These are phyloP conservation scores for Psophocarpus tetragonolobus DNA, from an alignment of 306 rosid species.

Conservation along the genomic window DNA sequence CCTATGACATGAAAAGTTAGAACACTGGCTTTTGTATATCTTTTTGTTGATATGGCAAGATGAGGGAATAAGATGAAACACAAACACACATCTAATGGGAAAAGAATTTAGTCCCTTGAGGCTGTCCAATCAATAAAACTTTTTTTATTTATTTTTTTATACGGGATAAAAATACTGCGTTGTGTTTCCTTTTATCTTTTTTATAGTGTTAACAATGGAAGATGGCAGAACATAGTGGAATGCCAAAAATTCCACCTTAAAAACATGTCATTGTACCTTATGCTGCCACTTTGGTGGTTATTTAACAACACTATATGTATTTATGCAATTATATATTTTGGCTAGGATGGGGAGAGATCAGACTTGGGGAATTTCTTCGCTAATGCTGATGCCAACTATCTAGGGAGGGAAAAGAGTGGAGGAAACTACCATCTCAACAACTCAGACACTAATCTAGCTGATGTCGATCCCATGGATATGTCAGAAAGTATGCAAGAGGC, in stretches of 20 bases:
- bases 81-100: constrained; percentile 9
- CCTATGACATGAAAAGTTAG: too few relatives aligned
- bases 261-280: too few relatives aligned
- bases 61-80: constrained; percentile 17
- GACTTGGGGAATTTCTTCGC: constrained; percentile 87
- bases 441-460: constrained; percentile 48
- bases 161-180: constrained; percentile 5
- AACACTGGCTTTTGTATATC: not conserved
- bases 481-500: constrained; percentile 99
- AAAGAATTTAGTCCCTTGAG: constrained; percentile 18
- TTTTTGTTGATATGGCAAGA: constrained; percentile 27
- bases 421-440: constrained; percentile 50
- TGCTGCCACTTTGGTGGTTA: too few relatives aligned
- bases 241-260: too few relatives aligned
- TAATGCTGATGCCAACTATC: constrained; percentile 77
- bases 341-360: constrained; percentile 75
- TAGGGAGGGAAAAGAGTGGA: constrained; percentile 60
- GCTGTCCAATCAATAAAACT: constrained; percentile 6
- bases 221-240: too few relatives aligned
- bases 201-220: too few relatives aligned
- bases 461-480: constrained; percentile 91
- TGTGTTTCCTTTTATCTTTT: not conserved
- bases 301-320: too few relatives aligned
- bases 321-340: constrained; percentile 41
- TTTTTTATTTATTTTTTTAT: constrained; percentile 18